A percentile compares a stretch with the other conserved stretches of the same genome.
These are phyloP conservation scores for Daldinia caldariorum DNA, from an alignment of 495 filamentous ascomycete species.

Conservation along the genomic window DNA sequence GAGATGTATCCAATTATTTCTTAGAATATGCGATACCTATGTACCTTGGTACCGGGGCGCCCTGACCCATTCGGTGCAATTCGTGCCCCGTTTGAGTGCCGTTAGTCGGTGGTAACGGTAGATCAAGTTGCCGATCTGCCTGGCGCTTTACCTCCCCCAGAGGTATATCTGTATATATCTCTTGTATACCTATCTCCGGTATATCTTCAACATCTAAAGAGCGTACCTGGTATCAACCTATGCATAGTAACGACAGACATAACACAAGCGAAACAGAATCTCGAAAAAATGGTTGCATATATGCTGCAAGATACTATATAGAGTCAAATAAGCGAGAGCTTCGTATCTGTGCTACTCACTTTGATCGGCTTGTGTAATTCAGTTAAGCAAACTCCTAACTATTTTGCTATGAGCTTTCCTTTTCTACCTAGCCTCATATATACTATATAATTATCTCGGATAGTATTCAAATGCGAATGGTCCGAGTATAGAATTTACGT, in stretches of 20 bases:
- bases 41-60: neutral
- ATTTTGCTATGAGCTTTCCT: neutral
- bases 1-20: too few species aligned
- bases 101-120: neutral
- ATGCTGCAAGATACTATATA: conserved; percentile 3
- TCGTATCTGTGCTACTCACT: neutral
- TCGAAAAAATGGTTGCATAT: neutral
- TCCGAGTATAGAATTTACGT: neutral
- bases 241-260: neutral
- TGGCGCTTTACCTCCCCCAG: neutral
- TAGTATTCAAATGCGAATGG: too few species aligned
- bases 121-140: neutral
- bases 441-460: too few species aligned
- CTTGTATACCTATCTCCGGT: neutral
- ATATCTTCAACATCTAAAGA: neutral
- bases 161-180: neutral
- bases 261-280: neutral
- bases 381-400: neutral
- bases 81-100: neutral
- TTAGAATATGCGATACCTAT: too few species aligned
- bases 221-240: neutral
- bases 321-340: neutral
- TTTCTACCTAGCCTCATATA: too few species aligned
- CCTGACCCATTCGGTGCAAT: neutral
- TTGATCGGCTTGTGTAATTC: neutral